These are phyloP conservation scores for Corylus heterophylla DNA, from an alignment of 306 rosid species.

Conservation along the genomic window DNA sequence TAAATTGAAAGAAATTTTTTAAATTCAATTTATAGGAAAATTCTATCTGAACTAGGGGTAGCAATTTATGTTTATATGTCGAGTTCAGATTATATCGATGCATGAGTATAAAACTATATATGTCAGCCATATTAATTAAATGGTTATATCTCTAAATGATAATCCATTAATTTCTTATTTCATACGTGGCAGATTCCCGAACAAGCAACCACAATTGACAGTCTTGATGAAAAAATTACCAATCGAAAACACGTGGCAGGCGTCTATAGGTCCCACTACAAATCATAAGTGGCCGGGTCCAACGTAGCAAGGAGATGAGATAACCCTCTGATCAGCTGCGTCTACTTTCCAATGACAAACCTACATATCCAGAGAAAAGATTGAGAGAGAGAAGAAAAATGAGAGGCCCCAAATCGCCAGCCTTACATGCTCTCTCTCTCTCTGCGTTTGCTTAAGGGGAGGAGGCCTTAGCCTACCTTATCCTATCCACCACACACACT, in stretches of 20 bases:
- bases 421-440: slow-evolving; percentile 35
- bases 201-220: neutral
- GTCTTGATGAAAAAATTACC: neutral
- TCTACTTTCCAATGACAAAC: neutral
- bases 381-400: slow-evolving; percentile 24
- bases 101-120: no score
- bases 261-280: neutral
- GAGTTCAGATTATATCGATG: rapidly evolving
- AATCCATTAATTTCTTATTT: no score
- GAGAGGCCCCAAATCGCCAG: slow-evolving; percentile 74
- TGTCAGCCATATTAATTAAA: no score
- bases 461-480: slow-evolving; percentile 62
- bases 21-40: no score
- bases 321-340: neutral
- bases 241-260: neutral
- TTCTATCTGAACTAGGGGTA: no score
- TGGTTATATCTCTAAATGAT: no score
- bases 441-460: slow-evolving; percentile 26
- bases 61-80: no score
- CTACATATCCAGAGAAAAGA: neutral
- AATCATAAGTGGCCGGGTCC: neutral
- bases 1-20: no score
- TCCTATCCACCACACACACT: slow-evolving; percentile 54
- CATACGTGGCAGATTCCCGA: no score
- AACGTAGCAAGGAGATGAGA: neutral